Base-by-base conservation (phyloP, 306 rosid species). In the Luffa acutangula region DNA sequence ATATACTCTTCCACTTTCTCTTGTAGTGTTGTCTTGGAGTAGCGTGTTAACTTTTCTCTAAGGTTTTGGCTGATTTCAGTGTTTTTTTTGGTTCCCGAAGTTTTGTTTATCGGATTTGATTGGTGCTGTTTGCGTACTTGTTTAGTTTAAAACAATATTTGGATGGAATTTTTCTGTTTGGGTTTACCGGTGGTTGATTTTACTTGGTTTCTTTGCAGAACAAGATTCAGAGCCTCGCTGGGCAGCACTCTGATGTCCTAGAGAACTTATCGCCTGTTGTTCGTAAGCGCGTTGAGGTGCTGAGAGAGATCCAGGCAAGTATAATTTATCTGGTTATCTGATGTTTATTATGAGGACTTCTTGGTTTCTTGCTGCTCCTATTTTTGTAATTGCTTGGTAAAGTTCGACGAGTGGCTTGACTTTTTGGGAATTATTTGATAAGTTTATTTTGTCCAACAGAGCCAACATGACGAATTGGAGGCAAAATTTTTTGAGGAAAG, bases 401-500 rank as follows among this genome's bases (percentile, higher is more conserved):
- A 25, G 31, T 25, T 25, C 31, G 31, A 25, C 1, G 31, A 25
- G 31, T 25, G 31, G 31, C 31, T 11, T 0, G 21, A 48, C 20
- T 1, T n/a, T 25, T 25, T 25, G 31, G 3, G 56, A 49, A n/a
- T 52, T 4, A 18, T 45, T 21, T n/a, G n/a, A n/a, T 8, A 78
- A 57, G 6, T 21, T 21, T 2, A 7, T 66, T 51, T 12, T 17
- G 14, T 9, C 60, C 36, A 81, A 54, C 89, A 93, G 98, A 84
- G 91, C 71, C 89, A 93, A 43, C 97, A 90, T 33, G 98, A 91
- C 74, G 97, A 93, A 56, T 75, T 90, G 3, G 97, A 93, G 83
- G 87, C 96, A 0, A 93, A 90, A 5, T 93, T 89, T 86, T 92
- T 93, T 9, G 98, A 93, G 84, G 98, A 93, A 81, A 89, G 98